These are phyloP conservation scores for Russula earlei DNA, from an alignment of 768 basidiomycete genomes.

Conservation along the genomic window DNA sequence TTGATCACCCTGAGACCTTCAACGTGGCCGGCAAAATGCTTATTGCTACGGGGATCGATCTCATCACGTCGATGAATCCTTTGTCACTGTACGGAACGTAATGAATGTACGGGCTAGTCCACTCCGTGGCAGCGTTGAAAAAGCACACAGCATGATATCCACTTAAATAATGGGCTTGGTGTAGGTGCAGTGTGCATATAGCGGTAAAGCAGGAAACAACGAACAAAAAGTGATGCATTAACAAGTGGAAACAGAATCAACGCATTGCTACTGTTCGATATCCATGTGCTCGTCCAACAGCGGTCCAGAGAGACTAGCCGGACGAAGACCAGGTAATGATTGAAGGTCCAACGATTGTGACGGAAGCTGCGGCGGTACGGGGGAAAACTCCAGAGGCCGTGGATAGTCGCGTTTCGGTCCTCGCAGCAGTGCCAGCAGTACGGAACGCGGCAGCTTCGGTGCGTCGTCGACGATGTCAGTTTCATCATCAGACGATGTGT, in stretches of 20 bases:
- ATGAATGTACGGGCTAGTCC: not conserved
- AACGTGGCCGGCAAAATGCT: no score
- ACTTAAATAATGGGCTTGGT: not conserved
- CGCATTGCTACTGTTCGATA: not conserved
- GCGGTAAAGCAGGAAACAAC: not conserved
- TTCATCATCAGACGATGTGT: conserved; percentile 19
- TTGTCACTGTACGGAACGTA: no score
- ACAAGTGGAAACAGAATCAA: not conserved
- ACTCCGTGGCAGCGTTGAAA: not conserved
- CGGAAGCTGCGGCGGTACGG: not conserved
- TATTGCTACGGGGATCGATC: no score
- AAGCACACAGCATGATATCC: not conserved
- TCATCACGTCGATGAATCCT: no score
- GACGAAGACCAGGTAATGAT: not conserved
- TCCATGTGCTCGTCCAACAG: conserved; percentile 14
- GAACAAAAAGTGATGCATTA: not conserved
- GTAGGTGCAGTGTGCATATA: not conserved
- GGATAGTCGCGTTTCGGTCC: not conserved
- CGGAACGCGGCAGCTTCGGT: conserved; percentile 10
- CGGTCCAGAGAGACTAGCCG: not conserved
- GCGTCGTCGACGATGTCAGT: not conserved
- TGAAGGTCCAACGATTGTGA: not conserved
- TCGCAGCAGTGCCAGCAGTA: conserved; percentile 4
- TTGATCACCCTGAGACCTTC: no score
- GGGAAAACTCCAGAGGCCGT: not conserved